Base-by-base conservation (phyloP, 31 red algal genomes). In the Asparagopsis taxiformis region DNA sequence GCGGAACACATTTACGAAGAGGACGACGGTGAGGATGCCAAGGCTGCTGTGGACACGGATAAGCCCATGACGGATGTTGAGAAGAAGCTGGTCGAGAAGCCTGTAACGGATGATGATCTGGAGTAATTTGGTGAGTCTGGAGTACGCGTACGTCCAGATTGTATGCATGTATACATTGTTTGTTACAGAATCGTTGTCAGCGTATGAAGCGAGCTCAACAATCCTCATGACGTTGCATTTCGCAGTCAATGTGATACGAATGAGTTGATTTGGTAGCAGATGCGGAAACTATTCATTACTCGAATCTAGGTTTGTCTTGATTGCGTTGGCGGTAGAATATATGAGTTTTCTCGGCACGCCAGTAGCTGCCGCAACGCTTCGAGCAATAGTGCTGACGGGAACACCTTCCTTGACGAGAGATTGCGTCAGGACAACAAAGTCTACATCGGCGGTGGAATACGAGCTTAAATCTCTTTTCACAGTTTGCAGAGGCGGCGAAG, bases 1-100 rank as follows among this genome's bases (percentile, higher is more conserved):
- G 96, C 90, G 31, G 87, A 99, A 43, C 87, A 99, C 38, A 94
- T 99, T 13, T 94, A 92, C 55, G 96, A 88, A 62, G 89, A 79
- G 13, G 88, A 83, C 49, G 55, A 77, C 63, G 60, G 60, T n/a
- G 75, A 79, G 26, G 44, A 49, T 0, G 79, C 76, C 1, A 72
- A 78, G 49, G 50, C 20, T 50, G 68, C 70, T 43, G 39, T 22
- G 10, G 41, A 58, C 5, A 50, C 15, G 31, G 59, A 88, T 34
- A 52, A 72, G 43, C 56, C 49, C 15, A 63, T 65, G 73, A 71
- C 65, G 1, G 74, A 77, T 22, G 84, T 65, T 0, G 73, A 76
- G 44, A 65, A 64, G 62, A 54, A 70, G 54, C 34, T 76, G 60
- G 54, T 34, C 9, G 65, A 60, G 66, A 88, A 79, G 58, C 73